Conservation (phyloP, 202 grass and related monocot genomes). For the Setaria italica region DNA sequence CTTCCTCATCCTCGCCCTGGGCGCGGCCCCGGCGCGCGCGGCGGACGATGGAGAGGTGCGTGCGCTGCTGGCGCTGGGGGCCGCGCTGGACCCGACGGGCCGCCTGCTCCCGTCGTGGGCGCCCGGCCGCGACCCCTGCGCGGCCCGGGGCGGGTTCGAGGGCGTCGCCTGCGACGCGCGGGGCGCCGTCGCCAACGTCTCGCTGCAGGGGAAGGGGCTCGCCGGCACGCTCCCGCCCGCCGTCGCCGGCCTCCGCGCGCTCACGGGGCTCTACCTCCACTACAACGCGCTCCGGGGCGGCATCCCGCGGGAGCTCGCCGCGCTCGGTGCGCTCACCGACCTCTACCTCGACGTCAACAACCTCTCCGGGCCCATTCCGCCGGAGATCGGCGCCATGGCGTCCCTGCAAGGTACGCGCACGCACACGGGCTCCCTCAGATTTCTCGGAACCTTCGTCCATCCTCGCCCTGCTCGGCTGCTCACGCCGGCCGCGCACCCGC, state of each 20-base stretch:
- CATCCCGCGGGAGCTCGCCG: slow-evolving; percentile 64
- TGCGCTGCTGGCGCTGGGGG: slow-evolving; percentile 72
- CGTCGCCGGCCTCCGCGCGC: slow-evolving; percentile 61
- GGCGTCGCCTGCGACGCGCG: slow-evolving; percentile 78
- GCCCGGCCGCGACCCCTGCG: slow-evolving; percentile 66
- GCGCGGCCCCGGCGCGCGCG: not conserved
- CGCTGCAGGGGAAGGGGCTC: slow-evolving; percentile 85
- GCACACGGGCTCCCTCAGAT: not conserved
- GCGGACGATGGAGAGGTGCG: slow-evolving; percentile 54
- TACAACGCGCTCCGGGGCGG: slow-evolving; percentile 76
- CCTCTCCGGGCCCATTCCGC: slow-evolving; percentile 71
- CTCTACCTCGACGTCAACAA: slow-evolving; percentile 92
- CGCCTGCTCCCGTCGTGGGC: slow-evolving; percentile 75
- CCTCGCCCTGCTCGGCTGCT: slow-evolving; percentile 16
- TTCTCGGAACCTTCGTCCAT: slow-evolving; percentile 40
- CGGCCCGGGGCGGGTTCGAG: slow-evolving; percentile 45
- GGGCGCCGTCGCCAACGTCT: slow-evolving; percentile 85
- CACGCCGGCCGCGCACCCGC: not conserved
- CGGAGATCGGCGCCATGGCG: slow-evolving; percentile 68
- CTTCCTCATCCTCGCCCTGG: not conserved
- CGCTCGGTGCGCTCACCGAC: slow-evolving; percentile 66
- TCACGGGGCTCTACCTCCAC: slow-evolving; percentile 90
- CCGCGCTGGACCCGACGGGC: slow-evolving; percentile 68
- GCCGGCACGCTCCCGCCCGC: slow-evolving; percentile 70
- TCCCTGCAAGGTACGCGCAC: slow-evolving; percentile 72